A percentile compares a stretch with the other conserved stretches of the same genome.
Conservation (phyloP, 2,329 filamentous ascomycete genomes). For the Coniella lustricola region DNA sequence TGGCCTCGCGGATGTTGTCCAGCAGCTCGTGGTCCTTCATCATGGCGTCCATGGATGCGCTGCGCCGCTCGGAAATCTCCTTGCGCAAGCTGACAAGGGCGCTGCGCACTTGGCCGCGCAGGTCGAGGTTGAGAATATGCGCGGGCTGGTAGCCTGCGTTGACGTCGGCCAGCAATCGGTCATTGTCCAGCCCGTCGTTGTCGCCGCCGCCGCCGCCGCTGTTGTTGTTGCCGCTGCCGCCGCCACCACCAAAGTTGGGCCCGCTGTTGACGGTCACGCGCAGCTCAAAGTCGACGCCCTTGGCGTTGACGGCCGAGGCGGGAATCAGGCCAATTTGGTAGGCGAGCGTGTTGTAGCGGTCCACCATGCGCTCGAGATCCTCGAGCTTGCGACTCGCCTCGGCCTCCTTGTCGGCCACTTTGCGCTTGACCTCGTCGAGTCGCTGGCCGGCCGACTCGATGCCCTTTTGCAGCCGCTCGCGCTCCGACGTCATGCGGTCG, state of each 20-base stretch:
- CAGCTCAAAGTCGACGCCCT: constrained; percentile 79
- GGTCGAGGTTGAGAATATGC: constrained; percentile 81
- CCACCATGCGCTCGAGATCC: constrained; percentile 82
- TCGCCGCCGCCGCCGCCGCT: constrained; percentile 45
- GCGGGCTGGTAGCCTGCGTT: constrained; percentile 84
- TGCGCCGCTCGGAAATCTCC: constrained; percentile 85
- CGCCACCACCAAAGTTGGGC: constrained; percentile 63
- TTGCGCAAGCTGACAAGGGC: constrained; percentile 74
- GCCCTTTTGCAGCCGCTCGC: constrained; percentile 84
- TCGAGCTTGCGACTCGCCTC: constrained; percentile 82
- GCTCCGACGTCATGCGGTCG: constrained; percentile 95
- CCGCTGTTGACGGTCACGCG: constrained; percentile 72
- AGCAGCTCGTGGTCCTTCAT: constrained; percentile 92
- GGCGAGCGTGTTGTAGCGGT: constrained; percentile 86
- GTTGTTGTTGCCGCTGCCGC: constrained; percentile 30
- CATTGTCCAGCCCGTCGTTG: constrained; percentile 43
- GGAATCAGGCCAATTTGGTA: constrained; percentile 93
- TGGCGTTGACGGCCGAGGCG: constrained; percentile 73
- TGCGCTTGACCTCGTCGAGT: constrained; percentile 78
- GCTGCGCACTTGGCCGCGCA: constrained; percentile 74
- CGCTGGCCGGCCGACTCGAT: constrained; percentile 70
- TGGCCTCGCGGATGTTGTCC: constrained; percentile 90
- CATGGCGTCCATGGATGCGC: constrained; percentile 76
- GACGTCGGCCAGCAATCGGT: constrained; percentile 74
- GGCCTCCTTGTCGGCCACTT: constrained; percentile 77